These are phyloP conservation scores for Prunus fruticosa DNA, from an alignment of 306 rosid genomes.

Conservation along the genomic window DNA sequence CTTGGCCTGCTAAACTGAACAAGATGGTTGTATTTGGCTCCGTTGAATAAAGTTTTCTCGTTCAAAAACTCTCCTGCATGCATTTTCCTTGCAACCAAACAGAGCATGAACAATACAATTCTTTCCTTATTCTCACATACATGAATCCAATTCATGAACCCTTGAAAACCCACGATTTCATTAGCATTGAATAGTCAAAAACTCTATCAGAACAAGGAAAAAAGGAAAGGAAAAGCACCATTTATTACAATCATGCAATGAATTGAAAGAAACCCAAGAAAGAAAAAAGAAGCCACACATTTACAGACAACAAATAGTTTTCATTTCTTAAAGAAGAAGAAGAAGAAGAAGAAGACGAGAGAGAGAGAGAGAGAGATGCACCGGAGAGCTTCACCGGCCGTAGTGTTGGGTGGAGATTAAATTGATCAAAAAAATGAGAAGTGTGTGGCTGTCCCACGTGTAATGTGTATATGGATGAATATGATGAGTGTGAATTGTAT, in stretches of 20 bases:
- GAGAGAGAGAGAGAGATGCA: background rate
- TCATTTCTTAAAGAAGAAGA: background rate
- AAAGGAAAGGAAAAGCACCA: background rate
- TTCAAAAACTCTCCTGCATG: background rate
- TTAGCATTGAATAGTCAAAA: background rate
- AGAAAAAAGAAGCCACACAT: background rate
- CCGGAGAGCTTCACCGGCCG: constrained; percentile 6
- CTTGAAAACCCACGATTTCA: background rate
- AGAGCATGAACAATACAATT: background rate
- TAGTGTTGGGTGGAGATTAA: background rate
- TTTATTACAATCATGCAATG: background rate
- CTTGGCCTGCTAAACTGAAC: background rate
- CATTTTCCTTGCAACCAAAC: constrained; percentile 20
- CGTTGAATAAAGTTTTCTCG: background rate
- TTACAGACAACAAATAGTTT: background rate
- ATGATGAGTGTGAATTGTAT: background rate
- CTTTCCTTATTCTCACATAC: background rate
- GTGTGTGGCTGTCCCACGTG: too few relatives aligned
- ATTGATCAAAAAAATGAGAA: background rate
- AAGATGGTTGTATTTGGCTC: background rate
- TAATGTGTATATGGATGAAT: too few relatives aligned
- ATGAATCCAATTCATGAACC: background rate
- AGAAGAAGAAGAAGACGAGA: too few relatives aligned
- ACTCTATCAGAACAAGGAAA: background rate
- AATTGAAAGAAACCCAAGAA: background rate